Evolutionary conservation across 2,329 filamentous ascomycete species (phyloP), one percentile per base, ranked within the genome.

Genomic region (Aspergillus glaucus): DNA sequence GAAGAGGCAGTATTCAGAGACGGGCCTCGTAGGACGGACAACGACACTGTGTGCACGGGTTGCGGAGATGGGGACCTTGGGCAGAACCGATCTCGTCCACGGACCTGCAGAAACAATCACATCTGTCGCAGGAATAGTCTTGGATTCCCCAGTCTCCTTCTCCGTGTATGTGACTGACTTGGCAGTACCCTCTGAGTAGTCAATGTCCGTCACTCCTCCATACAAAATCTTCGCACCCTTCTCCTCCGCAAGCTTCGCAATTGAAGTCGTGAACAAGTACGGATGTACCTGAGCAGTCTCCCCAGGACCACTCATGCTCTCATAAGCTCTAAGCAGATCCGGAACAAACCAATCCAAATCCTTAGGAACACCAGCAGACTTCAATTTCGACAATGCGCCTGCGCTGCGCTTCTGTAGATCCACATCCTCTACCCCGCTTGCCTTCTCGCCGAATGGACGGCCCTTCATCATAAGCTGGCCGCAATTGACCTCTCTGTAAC

Each of bases 261-360:
- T 94, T 14, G 84, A 78, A 0, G 82, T 92, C 0, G 93, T 97
- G 64, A 98, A 97, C 41, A 89, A 84, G 53, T 85, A 87, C 0
- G 93, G 93, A 62, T 98, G 92, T 2, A 97, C 92, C 69, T 98
- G 93, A 0, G 93, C 88, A 1, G 93, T 97, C 52, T 89, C 87
- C 1, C 78, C 79, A 0, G 83, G 81, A 2, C 82, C 84, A 2
- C 88, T 89, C 89, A 97, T 96, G 63, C 86, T 82, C 30, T 88
- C 82, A 69, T 95, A 97, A 17, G 76, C 75, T 46, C 74, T 73
- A 19, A 95, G 71, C 2, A 84, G 73, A 4, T 84, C 80, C 1
- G 78, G 71, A 46, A 87, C 81, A 39, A 97, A 76, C 90, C 91
- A 98, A 67, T 95, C 86, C 10, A 97, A 74, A 54, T 94, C 88